These are phyloP conservation scores for Candida sanyiensis DNA, from an alignment of 805 yeast genomes.

Conservation along the genomic window DNA sequence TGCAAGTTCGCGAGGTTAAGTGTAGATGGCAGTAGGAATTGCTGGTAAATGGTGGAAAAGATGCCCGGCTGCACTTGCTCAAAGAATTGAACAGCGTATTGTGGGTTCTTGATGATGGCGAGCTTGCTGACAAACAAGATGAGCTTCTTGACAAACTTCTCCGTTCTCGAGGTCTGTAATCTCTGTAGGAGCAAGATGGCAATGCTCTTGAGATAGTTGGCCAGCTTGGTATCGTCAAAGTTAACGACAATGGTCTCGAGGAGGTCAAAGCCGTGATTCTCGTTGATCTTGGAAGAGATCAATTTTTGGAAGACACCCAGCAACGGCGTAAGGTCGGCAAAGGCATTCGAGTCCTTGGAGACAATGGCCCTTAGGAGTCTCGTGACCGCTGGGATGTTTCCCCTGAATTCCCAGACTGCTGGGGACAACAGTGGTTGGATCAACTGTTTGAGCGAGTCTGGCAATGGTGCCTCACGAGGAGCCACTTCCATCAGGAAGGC, in stretches of 20 bases:
- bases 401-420: slow-evolving; percentile 87
- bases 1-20: slow-evolving; percentile 42
- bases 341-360: slow-evolving; percentile 30
- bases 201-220: slow-evolving; percentile 59
- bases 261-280: slow-evolving; percentile 77
- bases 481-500: slow-evolving; percentile 66
- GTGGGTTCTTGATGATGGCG: slow-evolving; percentile 39
- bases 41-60: slow-evolving; percentile 44
- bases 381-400: slow-evolving; percentile 90
- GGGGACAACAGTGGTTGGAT: slow-evolving; percentile 84
- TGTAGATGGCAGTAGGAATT: slow-evolving; percentile 36
- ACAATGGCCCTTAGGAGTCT: slow-evolving; percentile 68
- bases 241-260: slow-evolving; percentile 60
- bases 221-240: slow-evolving; percentile 45
- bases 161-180: slow-evolving; percentile 75
- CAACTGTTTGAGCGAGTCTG: slow-evolving; percentile 58
- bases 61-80: slow-evolving; percentile 65
- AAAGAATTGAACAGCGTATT: slow-evolving; percentile 56
- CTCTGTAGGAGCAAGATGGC: slow-evolving; percentile 74
- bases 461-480: slow-evolving; percentile 46
- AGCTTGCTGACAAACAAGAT: slow-evolving; percentile 55
- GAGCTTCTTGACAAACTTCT: slow-evolving; percentile 68
- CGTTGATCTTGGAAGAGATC: slow-evolving; percentile 78
- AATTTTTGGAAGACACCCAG: slow-evolving; percentile 96
- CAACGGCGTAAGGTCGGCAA: slow-evolving; percentile 61